Conservation (phyloP, 2,329 filamentous ascomycete genomes). For the Davidsoniella eucalypti region DNA sequence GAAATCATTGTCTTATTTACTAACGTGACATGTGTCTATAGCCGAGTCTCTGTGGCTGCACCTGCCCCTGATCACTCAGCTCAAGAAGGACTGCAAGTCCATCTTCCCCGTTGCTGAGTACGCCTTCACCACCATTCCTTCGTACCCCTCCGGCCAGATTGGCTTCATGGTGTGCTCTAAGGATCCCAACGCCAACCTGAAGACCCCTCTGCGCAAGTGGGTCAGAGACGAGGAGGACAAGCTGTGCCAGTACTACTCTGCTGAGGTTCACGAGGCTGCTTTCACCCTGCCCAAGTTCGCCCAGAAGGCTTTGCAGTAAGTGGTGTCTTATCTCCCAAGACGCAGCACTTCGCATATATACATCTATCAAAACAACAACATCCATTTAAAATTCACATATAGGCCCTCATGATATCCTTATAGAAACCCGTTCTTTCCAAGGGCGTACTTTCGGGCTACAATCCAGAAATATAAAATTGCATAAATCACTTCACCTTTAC, state of each 20-base stretch:
- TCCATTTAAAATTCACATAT: too few relatives aligned
- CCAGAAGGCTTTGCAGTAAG: conserved; percentile 51
- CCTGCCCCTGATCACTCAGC: conserved; percentile 77
- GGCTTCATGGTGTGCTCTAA: conserved; percentile 99
- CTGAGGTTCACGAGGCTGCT: conserved; percentile 86
- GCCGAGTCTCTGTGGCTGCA: conserved; percentile 99
- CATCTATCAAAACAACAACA: too few relatives aligned
- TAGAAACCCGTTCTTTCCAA: too few relatives aligned
- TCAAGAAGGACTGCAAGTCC: conserved; percentile 92
- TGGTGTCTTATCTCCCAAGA: background rate
- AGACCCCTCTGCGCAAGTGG: conserved; percentile 70
- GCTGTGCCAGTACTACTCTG: conserved; percentile 92
- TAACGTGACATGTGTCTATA: conserved; percentile 22
- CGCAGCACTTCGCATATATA: too few relatives aligned
- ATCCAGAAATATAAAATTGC: too few relatives aligned
- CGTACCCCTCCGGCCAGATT: conserved; percentile 97
- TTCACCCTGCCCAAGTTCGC: conserved; percentile 93
- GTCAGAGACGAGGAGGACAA: conserved; percentile 76
- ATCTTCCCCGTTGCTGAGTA: conserved; percentile 98
- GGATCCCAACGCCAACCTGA: conserved; percentile 70
- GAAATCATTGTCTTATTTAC: background rate
- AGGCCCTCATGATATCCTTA: too few relatives aligned
- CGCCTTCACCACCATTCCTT: conserved; percentile 97
- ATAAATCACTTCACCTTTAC: too few relatives aligned
- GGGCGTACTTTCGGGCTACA: too few relatives aligned